A percentile compares a stretch with the other conserved stretches of the same genome.
These are phyloP conservation scores for Podila epicladia DNA, from an alignment of 192 early-diverging fungal genomes.

Conservation along the genomic window DNA sequence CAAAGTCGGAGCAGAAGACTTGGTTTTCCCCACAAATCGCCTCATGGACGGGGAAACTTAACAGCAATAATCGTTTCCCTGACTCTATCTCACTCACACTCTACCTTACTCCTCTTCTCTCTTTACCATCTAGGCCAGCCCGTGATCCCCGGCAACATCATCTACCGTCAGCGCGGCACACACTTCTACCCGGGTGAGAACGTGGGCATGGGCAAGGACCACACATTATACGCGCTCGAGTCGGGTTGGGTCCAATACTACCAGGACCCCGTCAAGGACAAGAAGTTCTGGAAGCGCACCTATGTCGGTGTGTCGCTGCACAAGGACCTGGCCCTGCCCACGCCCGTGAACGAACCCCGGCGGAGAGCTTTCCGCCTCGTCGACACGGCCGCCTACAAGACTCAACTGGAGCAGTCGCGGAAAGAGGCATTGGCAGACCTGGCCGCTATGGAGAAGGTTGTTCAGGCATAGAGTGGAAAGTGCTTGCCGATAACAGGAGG, in stretches of 20 bases:
- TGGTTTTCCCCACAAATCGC: no score
- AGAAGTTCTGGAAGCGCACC: constrained; percentile 64
- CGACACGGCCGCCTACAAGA: constrained; percentile 55
- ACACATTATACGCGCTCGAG: constrained; percentile 76
- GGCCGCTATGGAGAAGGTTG: constrained; percentile 40
- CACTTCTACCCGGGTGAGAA: constrained; percentile 83
- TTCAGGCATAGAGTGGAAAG: constrained; percentile 22
- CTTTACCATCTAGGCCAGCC: constrained; percentile 58
- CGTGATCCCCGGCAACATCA: constrained; percentile 81
- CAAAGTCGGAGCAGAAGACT: not conserved
- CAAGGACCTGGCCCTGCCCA: constrained; percentile 71
- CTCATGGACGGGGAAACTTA: no score
- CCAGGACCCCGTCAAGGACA: constrained; percentile 66
- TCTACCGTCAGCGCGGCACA: constrained; percentile 84
- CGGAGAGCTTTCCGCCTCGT: constrained; percentile 76
- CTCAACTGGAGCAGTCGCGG: constrained; percentile 35
- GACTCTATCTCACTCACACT: not conserved
- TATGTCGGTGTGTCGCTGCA: constrained; percentile 74
- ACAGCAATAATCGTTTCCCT: not conserved
- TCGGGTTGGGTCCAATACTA: constrained; percentile 84
- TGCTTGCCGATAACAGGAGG: not conserved
- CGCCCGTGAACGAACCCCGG: constrained; percentile 66
- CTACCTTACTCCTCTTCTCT: not conserved
- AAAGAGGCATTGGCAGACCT: constrained; percentile 40
- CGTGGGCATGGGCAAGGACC: constrained; percentile 81